A percentile compares a stretch with the other conserved stretches of the same genome.
These are phyloP conservation scores for apple (Malus domestica) DNA, from an alignment of 306 rosid genomes.

Conservation along the genomic window DNA sequence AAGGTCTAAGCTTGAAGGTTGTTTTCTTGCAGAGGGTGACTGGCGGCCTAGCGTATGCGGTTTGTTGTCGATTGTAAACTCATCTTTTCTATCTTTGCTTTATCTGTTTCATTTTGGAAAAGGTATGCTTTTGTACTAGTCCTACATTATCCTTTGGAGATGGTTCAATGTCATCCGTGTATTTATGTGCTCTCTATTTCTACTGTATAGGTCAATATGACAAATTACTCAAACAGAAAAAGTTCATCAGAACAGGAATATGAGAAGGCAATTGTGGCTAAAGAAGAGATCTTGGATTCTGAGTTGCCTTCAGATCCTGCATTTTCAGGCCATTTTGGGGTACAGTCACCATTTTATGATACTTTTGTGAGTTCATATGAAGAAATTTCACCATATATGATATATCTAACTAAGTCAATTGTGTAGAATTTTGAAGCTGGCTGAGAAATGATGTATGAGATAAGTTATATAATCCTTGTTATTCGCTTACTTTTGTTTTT, in stretches of 20 bases:
- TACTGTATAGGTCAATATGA: conserved; percentile 29
- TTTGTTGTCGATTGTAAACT: not conserved
- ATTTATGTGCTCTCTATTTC: conserved; percentile 1
- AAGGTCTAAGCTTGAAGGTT: not conserved
- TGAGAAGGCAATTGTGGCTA: conserved; percentile 37
- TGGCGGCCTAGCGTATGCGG: not conserved
- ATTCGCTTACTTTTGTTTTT: not conserved
- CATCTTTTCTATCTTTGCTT: not conserved
- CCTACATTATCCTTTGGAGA: not conserved
- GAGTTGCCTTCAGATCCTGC: conserved; percentile 33
- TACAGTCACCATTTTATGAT: conserved; percentile 15
- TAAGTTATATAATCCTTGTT: not conserved
- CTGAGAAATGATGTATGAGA: not conserved
- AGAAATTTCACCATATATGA: not conserved
- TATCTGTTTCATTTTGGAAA: not conserved
- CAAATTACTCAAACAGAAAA: conserved; percentile 26
- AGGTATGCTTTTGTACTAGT: conserved; percentile 7
- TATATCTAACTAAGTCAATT: not conserved
- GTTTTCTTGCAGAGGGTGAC: not conserved
- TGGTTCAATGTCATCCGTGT: conserved; percentile 3
- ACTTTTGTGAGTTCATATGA: not conserved
- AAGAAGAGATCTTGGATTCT: conserved; percentile 58
- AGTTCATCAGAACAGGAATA: conserved; percentile 26
- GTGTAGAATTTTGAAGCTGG: not conserved
- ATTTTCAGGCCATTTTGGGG: conserved; percentile 45